phyloP scores from a whole-genome alignment of 2,329 filamentous ascomycete genomes.

The Alternaria ventricosa region DNA sequence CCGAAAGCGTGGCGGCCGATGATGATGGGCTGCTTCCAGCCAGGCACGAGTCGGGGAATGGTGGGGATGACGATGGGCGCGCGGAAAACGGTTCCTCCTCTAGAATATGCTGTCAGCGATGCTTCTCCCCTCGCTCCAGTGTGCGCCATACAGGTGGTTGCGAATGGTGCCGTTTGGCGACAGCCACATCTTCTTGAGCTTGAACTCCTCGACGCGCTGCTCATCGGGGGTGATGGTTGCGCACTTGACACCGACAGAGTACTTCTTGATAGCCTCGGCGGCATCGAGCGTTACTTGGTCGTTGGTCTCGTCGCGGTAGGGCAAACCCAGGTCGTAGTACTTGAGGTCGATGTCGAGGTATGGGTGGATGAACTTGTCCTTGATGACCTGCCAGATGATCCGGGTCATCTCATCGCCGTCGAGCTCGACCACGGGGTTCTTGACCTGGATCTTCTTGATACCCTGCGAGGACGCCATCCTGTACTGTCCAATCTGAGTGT shows the following conservation, averaged over 20 bases:
- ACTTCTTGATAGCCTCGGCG: conserved; percentile 98
- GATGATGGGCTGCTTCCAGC: conserved; percentile 99
- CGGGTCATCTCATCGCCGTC: conserved; percentile 96
- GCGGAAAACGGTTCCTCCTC: conserved; percentile 95
- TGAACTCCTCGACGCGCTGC: conserved; percentile 94
- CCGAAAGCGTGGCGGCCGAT: conserved; percentile 98
- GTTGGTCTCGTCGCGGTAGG: conserved; percentile 94
- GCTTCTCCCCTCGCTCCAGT: neutral
- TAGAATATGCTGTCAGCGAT: conserved; percentile 35
- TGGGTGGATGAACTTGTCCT: conserved; percentile 97
- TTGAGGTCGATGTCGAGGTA: conserved; percentile 98
- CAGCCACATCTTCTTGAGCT: conserved; percentile 99
- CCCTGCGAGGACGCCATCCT: conserved; percentile 62
- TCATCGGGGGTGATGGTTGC: conserved; percentile 99
- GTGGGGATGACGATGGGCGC: conserved; percentile 96
- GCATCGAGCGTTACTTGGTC: conserved; percentile 95
- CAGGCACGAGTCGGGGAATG: conserved; percentile 90
- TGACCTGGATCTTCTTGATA: conserved; percentile 99
- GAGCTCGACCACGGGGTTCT: conserved; percentile 97
- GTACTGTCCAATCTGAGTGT: conserved; percentile 25
- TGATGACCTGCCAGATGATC: conserved; percentile 99
- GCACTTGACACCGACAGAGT: conserved; percentile 98
- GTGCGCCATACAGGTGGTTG: conserved; percentile 63
- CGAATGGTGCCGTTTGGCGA: conserved; percentile 91
- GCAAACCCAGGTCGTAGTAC: conserved; percentile 93